Evolutionary conservation across 202 grass and related monocot genomes (phyloP), one percentile per base, ranked within the genome.

Genomic region (Carex arenaria): DNA sequence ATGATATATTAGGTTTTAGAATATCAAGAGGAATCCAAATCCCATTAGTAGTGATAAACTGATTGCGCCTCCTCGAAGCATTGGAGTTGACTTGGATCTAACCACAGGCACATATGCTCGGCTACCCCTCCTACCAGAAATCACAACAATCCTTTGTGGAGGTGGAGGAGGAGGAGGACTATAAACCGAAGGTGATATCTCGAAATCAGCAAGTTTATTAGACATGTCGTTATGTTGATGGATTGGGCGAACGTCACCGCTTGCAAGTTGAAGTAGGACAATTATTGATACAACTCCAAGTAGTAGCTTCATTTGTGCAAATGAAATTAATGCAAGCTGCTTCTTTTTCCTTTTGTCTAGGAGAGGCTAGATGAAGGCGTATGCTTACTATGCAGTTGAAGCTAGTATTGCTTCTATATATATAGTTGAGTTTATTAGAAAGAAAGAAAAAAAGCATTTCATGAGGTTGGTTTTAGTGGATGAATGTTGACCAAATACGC

Each of bases 291-390:
- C n/a, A 66, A 65, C 18, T 64, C 10, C 36, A 81, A 81, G 3
- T 26, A 81, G 7, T 64, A 47, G 60, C 79, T 81, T 81, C 57
- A 81, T 74, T 74, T 74, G 5, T 26, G n/a, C 38, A 20, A 71
- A 47, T 71, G 36, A 20, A 71, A 49, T 49, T 11, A 49, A 71
- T 47, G 67, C 18, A 5, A 49, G 28, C 10, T 67, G 36, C 36
- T 71, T 43, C 9, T 15, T 47, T 70, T 43, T 19, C 10, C 3
- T 20, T 49, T 45, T 65, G 5, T 17, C 11, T 45, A 19, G 45
- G 45, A 49, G 9, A 11, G 10, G 45, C 10, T 10, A 61, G 57
- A 49, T 49, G 45, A 49, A 49, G 45, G 45, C 10, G 36, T 38
- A 38, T 38, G 45, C 45, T 49, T 49, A 47, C 10, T 49, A 49